A percentile compares a stretch with the other conserved stretches of the same genome.
Conservation (phyloP, 1,284 basidiomycete species). For the Cutaneotrichosporon sp. region DNA sequence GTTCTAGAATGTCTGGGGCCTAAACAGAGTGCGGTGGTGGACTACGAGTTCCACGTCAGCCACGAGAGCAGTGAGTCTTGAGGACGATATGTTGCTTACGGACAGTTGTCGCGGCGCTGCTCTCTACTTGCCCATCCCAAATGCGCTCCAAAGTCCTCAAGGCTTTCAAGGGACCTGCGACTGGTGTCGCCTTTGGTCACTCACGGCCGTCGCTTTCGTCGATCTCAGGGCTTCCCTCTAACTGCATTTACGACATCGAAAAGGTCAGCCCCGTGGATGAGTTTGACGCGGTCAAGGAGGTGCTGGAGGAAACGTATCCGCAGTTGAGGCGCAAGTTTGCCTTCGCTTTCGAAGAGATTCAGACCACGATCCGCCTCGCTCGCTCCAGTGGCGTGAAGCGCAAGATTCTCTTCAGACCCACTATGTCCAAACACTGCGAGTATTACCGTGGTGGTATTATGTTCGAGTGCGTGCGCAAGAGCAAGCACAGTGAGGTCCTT, state of each 20-base stretch:
- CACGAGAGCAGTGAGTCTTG: slow-evolving; percentile 41
- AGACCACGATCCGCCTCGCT: slow-evolving; percentile 52
- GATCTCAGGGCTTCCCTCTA: slow-evolving; percentile 37
- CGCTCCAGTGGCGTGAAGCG: slow-evolving; percentile 55
- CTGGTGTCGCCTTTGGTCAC: slow-evolving; percentile 27
- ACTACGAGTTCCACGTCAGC: slow-evolving; percentile 53
- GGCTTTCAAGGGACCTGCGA: slow-evolving; percentile 39
- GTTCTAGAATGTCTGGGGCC: slow-evolving; percentile 50
- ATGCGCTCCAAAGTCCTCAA: slow-evolving; percentile 36
- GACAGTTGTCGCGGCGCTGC: slow-evolving; percentile 43
- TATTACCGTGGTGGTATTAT: slow-evolving; percentile 58
- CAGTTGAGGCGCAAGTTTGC: slow-evolving; percentile 34
- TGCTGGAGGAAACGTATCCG: slow-evolving; percentile 37
- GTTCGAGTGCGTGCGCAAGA: slow-evolving; percentile 56
- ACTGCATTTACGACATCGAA: slow-evolving; percentile 45
- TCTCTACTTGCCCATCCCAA: slow-evolving; percentile 38
- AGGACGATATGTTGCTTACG: neutral
- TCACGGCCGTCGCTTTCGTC: slow-evolving; percentile 32
- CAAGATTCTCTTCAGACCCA: slow-evolving; percentile 56
- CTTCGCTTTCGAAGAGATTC: slow-evolving; percentile 52
- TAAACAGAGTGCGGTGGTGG: slow-evolving; percentile 31
- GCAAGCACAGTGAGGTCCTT: slow-evolving; percentile 56
- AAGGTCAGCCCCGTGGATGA: slow-evolving; percentile 48
- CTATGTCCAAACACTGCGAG: slow-evolving; percentile 43
- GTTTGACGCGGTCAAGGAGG: slow-evolving; percentile 32